A percentile compares a stretch with the other conserved stretches of the same genome.
phyloP scores from a whole-genome alignment of 306 rosid species.

The Lotus japonicus region DNA sequence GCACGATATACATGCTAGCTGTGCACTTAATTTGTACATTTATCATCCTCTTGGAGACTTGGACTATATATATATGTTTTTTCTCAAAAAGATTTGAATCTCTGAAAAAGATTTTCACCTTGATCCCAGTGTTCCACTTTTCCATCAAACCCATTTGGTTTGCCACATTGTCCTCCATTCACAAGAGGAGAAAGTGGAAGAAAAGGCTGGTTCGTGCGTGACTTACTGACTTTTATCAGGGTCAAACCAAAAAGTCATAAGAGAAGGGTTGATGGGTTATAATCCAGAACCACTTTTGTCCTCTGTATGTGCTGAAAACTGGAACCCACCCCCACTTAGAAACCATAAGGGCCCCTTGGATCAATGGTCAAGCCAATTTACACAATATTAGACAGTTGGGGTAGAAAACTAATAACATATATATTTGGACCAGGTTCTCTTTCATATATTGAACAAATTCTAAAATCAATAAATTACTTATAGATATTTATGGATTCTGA shows the following conservation, averaged over 20 bases:
- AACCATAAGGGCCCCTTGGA: not conserved
- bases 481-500: too few relatives aligned
- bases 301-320: constrained; percentile 15
- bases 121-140: constrained; percentile 25
- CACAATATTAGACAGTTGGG: not conserved
- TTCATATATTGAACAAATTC: too few relatives aligned
- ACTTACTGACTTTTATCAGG: constrained; percentile 41
- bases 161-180: constrained; percentile 35
- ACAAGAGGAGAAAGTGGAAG: constrained; percentile 43
- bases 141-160: constrained; percentile 29
- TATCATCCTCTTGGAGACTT: not conserved
- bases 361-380: not conserved
- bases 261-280: constrained; percentile 24
- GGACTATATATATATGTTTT: too few relatives aligned
- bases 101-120: constrained; percentile 29
- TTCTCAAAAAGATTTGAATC: constrained; percentile 53
- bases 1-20: too few relatives aligned
- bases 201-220: constrained; percentile 48
- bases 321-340: not conserved
- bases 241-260: constrained; percentile 65
- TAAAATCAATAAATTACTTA: too few relatives aligned
- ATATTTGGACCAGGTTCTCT: too few relatives aligned
- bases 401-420: not conserved
- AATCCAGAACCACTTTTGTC: constrained; percentile 26
- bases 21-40: too few relatives aligned